Percentiles rank a stretch among this genome's conserved stretches.
phyloP scores from a whole-genome alignment of 164 flowering plant species.

The Aristolochia contorta region DNA sequence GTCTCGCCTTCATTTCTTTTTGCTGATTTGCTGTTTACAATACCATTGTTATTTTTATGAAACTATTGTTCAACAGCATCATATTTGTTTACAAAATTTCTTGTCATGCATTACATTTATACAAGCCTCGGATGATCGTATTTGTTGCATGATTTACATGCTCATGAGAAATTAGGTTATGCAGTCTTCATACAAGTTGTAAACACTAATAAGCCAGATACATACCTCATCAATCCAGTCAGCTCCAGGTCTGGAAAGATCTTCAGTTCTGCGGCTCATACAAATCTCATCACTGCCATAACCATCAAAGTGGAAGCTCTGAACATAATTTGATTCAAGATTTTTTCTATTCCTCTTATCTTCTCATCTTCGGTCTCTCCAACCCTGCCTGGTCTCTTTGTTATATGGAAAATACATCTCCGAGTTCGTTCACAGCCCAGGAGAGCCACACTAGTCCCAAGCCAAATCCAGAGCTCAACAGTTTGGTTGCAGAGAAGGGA shows the following conservation, averaged over 20 bases:
- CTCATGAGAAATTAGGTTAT: not conserved
- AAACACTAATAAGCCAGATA: not conserved
- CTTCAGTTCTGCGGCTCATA: slow-evolving; percentile 20
- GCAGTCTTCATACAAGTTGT: no score
- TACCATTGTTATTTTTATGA: no score
- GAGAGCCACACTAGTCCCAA: slow-evolving; percentile 85
- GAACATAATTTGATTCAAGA: slow-evolving; percentile 50
- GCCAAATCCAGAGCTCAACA: slow-evolving; percentile 55
- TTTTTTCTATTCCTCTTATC: slow-evolving; percentile 38
- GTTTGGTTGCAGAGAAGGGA: slow-evolving; percentile 47
- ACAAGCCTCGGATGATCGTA: not conserved
- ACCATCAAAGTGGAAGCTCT: slow-evolving; percentile 62
- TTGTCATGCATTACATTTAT: not conserved
- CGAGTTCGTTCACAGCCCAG: slow-evolving; percentile 55
- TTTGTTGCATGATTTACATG: not conserved
- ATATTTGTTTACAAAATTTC: not conserved
- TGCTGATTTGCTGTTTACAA: no score
- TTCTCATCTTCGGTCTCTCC: slow-evolving; percentile 47
- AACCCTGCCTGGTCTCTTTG: slow-evolving; percentile 34
- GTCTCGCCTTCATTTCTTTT: no score
- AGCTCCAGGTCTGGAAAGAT: not conserved
- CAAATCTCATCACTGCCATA: slow-evolving; percentile 42
- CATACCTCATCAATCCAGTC: not conserved
- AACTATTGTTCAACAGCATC: not conserved
- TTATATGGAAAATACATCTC: slow-evolving; percentile 35